Evolutionary conservation across 257 asterid species (phyloP).

Genomic region (Capsicum baccatum): DNA sequence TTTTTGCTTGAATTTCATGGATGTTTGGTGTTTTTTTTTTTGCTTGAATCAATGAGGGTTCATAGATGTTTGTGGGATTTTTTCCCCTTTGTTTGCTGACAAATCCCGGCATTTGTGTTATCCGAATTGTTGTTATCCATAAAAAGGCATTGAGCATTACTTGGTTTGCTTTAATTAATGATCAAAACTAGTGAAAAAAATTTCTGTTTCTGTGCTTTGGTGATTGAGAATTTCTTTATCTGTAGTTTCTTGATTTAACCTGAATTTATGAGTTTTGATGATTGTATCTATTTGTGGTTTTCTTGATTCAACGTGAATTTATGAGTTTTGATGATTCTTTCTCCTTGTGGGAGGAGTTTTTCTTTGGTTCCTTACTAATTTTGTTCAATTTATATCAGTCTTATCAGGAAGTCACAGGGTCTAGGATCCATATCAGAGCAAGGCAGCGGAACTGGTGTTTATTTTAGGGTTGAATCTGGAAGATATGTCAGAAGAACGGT

Average conservation of each 20-base stretch:
- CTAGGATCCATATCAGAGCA: slow-evolving; percentile 25
- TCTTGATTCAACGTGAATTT: background rate
- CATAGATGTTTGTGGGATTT: slow-evolving; percentile 5
- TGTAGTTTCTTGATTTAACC: background rate
- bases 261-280: slow-evolving; percentile 10
- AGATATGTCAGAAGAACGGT: slow-evolving; percentile 78
- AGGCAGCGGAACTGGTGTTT: slow-evolving; percentile 32
- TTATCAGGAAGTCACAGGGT: slow-evolving; percentile 35
- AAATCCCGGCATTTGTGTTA: slow-evolving; percentile 29
- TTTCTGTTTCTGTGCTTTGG: slow-evolving; percentile 25
- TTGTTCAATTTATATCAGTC: slow-evolving; percentile 41
- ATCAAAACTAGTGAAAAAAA: slow-evolving; percentile 5
- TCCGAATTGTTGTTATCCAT: slow-evolving; percentile 7
- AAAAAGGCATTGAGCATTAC: slow-evolving; percentile 5
- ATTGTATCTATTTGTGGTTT: background rate
- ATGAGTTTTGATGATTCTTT: slow-evolving; percentile 18
- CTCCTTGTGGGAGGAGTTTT: background rate
- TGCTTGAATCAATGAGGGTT: slow-evolving; percentile 40
- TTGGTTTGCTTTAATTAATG: slow-evolving; percentile 11
- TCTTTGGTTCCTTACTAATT: slow-evolving; percentile 31
- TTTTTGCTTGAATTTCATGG: background rate
- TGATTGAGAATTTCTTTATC: background rate
- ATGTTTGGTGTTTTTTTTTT: background rate
- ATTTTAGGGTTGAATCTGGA: slow-evolving; percentile 45
- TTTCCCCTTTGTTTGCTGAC: background rate